These are phyloP conservation scores for Spergularia bocconei DNA, from an alignment of 148 eudicot species.

Conservation along the genomic window DNA sequence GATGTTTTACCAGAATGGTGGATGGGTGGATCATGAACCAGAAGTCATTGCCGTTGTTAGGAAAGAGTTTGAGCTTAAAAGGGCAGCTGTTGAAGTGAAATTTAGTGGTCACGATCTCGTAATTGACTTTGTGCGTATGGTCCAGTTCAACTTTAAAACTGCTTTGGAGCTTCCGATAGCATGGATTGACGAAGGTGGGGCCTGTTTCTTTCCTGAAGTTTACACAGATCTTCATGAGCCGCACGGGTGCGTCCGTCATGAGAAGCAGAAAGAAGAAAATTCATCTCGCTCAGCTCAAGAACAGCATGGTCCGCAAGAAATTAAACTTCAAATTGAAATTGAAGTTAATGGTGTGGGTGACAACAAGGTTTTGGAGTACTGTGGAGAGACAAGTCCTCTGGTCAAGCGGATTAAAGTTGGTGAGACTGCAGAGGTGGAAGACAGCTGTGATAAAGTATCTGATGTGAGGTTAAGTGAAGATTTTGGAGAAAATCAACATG, in stretches of 20 bases:
- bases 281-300: conserved; percentile 17
- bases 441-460: conserved; percentile 43
- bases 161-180: conserved; percentile 66
- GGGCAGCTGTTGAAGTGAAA: conserved; percentile 59
- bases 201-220: conserved; percentile 78
- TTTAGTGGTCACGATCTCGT: conserved; percentile 39
- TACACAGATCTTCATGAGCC: conserved; percentile 37
- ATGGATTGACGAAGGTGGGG: conserved; percentile 89
- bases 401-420: conserved; percentile 47
- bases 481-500: conserved; percentile 36
- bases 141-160: conserved; percentile 54
- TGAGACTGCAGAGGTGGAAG: conserved; percentile 42
- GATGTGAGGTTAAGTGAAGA: conserved; percentile 35
- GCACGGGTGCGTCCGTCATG: conserved; percentile 26
- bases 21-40: conserved; percentile 65
- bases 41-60: conserved; percentile 48
- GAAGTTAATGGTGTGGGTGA: conserved; percentile 51
- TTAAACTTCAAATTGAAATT: conserved; percentile 74
- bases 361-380: conserved; percentile 40
- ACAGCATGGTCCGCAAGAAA: conserved; percentile 40
- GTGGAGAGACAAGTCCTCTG: conserved; percentile 64
- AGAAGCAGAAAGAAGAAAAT: conserved; percentile 30
- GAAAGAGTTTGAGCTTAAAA: conserved; percentile 58
- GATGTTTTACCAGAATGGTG: conserved; percentile 66
- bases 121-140: conserved; percentile 78